Evolutionary conservation across 805 yeast genomes (phyloP).

Genomic region (Tetrapisispora nanseiensis): DNA sequence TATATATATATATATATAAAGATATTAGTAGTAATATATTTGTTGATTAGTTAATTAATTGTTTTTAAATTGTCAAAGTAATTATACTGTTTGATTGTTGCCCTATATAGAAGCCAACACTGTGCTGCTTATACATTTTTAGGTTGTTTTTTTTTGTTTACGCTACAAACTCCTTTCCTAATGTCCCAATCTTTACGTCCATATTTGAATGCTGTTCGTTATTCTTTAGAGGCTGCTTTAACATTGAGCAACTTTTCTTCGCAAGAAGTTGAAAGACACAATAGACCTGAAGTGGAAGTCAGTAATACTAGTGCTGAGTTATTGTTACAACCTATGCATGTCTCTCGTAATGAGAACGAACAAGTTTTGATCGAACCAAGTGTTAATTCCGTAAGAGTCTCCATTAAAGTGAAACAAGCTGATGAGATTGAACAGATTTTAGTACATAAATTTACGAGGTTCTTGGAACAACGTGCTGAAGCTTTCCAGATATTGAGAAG

Average conservation of each 20-base stretch:
- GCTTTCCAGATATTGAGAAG: constrained; percentile 86
- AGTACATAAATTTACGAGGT: constrained; percentile 90
- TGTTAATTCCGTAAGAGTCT: constrained; percentile 83
- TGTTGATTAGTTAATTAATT: too few species aligned
- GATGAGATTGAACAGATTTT: constrained; percentile 93
- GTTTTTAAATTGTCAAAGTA: too few species aligned
- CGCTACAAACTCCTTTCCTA: neutral
- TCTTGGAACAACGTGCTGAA: constrained; percentile 92
- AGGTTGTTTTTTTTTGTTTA: neutral
- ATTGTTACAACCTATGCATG: constrained; percentile 76
- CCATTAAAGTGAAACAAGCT: constrained; percentile 90
- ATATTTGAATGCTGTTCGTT: constrained; percentile 85
- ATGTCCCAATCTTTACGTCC: constrained; percentile 97
- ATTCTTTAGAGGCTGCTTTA: constrained; percentile 85
- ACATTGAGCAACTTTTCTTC: constrained; percentile 91
- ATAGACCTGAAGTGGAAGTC: constrained; percentile 92
- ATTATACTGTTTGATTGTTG: too few species aligned
- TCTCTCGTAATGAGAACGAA: constrained; percentile 90
- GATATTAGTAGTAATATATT: too few species aligned
- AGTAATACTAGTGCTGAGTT: constrained; percentile 69
- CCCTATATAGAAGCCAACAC: too few species aligned
- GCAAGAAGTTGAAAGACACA: constrained; percentile 92
- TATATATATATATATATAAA: too few species aligned
- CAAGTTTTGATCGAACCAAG: constrained; percentile 87
- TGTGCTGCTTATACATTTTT: too few species aligned